These are phyloP conservation scores for Ciborinia camelliae DNA, from an alignment of 2,329 filamentous ascomycete species.

Conservation along the genomic window DNA sequence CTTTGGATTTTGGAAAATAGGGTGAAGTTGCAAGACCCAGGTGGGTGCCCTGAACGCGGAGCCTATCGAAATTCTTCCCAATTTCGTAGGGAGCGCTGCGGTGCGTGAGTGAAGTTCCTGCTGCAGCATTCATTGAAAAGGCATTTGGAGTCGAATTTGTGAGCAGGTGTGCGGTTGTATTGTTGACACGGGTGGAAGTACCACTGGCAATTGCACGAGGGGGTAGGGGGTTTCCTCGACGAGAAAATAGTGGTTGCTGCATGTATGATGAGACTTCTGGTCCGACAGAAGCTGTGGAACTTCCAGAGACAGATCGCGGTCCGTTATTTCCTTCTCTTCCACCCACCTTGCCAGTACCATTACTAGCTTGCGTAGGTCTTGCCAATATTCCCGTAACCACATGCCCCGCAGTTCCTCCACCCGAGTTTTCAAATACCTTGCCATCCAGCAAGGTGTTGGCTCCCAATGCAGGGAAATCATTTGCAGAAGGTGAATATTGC, in stretches of 20 bases:
- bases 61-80: not conserved
- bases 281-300: not conserved
- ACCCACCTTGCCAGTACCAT: not conserved
- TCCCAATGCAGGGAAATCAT: not conserved
- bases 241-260: not conserved
- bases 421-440: not conserved
- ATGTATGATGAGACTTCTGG: not conserved
- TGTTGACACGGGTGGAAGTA: not conserved
- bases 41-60: not conserved
- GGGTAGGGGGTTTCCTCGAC: not conserved
- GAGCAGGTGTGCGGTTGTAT: not conserved
- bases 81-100: slow-evolving; percentile 2
- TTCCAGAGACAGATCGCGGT: not conserved
- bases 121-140: not conserved
- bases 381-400: not conserved
- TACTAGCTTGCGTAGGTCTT: not conserved
- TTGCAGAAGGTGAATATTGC: not conserved
- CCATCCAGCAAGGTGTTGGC: not conserved
- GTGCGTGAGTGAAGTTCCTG: slow-evolving; percentile 3
- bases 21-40: not conserved
- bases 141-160: not conserved
- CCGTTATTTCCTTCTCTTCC: not conserved
- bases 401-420: not conserved
- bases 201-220: not conserved
- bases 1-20: not conserved